phyloP scores from a whole-genome alignment of 2,329 filamentous ascomycete species.

The Alternaria postmessia region DNA sequence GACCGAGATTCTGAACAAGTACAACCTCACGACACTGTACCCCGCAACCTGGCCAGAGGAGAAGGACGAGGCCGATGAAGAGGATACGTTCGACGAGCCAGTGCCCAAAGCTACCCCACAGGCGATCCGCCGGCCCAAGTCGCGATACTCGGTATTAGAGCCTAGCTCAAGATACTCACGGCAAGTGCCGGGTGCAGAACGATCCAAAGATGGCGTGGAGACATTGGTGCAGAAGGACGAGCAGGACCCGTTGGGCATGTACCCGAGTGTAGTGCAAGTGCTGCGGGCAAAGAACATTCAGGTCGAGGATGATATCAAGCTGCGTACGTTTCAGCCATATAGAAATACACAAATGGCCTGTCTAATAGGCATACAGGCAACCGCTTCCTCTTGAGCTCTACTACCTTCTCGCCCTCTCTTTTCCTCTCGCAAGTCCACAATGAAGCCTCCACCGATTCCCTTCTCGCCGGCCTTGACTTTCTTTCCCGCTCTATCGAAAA shows the following conservation, averaged over 20 bases:
- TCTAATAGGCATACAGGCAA: constrained; percentile 66
- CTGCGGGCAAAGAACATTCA: constrained; percentile 79
- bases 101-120: constrained; percentile 31
- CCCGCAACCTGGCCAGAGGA: constrained; percentile 88
- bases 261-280: constrained; percentile 84
- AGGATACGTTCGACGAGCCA: constrained; percentile 60
- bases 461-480: constrained; percentile 83
- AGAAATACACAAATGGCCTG: constrained; percentile 7
- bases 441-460: constrained; percentile 79
- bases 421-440: constrained; percentile 94
- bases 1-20: constrained; percentile 83
- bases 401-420: constrained; percentile 88
- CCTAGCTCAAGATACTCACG: constrained; percentile 73
- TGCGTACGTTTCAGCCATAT: constrained; percentile 66
- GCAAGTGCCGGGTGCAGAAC: constrained; percentile 74
- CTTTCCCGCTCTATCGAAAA: constrained; percentile 94
- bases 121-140: constrained; percentile 67
- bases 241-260: constrained; percentile 86
- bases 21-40: constrained; percentile 80
- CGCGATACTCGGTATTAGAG: constrained; percentile 85
- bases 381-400: constrained; percentile 93
- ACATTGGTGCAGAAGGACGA: constrained; percentile 90
- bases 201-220: constrained; percentile 71
- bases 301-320: constrained; percentile 81
- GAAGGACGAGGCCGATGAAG: constrained; percentile 73